A percentile compares a stretch with the other conserved stretches of the same genome.
These are phyloP conservation scores for Fraxinus xanthoxyloides DNA, from an alignment of 305 asterid genomes.

Conservation along the genomic window DNA sequence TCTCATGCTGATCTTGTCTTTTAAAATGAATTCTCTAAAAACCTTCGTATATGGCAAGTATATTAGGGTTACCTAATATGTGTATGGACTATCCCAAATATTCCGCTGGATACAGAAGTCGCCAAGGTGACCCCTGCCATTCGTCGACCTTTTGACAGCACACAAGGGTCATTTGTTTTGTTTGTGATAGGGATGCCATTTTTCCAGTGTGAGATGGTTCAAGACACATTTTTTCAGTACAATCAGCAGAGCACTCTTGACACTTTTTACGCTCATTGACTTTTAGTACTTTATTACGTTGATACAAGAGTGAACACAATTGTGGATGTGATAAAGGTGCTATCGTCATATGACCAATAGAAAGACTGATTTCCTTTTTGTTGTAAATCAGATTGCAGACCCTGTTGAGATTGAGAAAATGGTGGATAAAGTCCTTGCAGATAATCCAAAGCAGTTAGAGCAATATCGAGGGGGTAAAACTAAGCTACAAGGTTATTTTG, in stretches of 20 bases:
- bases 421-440: slow-evolving; percentile 77
- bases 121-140: neutral
- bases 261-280: neutral
- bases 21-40: neutral
- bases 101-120: neutral
- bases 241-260: neutral
- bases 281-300: neutral
- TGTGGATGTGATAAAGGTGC: neutral
- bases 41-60: neutral
- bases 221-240: neutral
- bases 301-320: neutral
- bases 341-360: neutral
- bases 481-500: slow-evolving; percentile 86
- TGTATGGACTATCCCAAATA: neutral
- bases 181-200: neutral
- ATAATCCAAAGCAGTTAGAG: slow-evolving; percentile 81
- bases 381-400: slow-evolving; percentile 65
- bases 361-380: slow-evolving; percentile 2
- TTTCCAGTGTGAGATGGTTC: neutral
- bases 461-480: slow-evolving; percentile 92
- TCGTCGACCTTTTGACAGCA: neutral
- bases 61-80: neutral
- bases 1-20: neutral
- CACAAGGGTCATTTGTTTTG: neutral
- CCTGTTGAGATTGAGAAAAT: slow-evolving; percentile 85